Percentiles rank a stretch among this genome's conserved stretches.
These are phyloP conservation scores for Dothideomycetes sp. DNA, from an alignment of 2,329 filamentous ascomycete genomes.

Conservation along the genomic window DNA sequence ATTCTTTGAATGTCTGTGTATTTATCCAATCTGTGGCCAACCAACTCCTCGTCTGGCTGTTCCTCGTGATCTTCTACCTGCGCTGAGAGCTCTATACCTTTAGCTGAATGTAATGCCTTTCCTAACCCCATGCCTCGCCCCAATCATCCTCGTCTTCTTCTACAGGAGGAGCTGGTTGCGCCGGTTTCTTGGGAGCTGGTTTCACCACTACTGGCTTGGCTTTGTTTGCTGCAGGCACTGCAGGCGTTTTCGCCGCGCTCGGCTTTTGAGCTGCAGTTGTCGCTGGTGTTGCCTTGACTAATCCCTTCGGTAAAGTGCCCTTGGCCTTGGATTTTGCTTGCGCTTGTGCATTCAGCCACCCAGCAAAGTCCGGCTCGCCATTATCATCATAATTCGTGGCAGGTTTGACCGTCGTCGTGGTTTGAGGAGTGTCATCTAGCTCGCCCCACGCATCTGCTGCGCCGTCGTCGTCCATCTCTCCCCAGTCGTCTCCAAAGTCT, in stretches of 20 bases:
- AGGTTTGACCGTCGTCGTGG: constrained; percentile 20
- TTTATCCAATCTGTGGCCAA: no score
- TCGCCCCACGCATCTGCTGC: constrained; percentile 39
- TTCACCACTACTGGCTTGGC: background rate
- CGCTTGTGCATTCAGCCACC: constrained; percentile 83
- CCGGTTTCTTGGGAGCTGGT: constrained; percentile 22
- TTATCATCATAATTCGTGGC: constrained; percentile 62
- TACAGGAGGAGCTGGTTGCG: constrained; percentile 22
- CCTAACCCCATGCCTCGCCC: constrained; percentile 29
- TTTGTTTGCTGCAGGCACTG: background rate
- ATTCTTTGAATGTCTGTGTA: background rate
- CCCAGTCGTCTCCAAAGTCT: constrained; percentile 68
- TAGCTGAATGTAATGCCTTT: no score
- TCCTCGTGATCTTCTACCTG: no score
- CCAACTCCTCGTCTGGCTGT: no score
- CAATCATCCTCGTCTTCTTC: constrained; percentile 31
- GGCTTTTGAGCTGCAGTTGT: constrained; percentile 22
- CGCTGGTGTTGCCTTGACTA: constrained; percentile 51
- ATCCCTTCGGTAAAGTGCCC: constrained; percentile 73
- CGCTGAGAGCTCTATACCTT: no score
- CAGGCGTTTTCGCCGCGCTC: constrained; percentile 16
- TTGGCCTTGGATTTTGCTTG: constrained; percentile 56
- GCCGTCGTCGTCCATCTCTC: constrained; percentile 49
- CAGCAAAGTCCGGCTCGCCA: constrained; percentile 88
- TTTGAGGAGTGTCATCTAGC: constrained; percentile 36